Evolutionary conservation across 2,329 filamentous ascomycete species (phyloP).

Genomic region (Penicillium freii): DNA sequence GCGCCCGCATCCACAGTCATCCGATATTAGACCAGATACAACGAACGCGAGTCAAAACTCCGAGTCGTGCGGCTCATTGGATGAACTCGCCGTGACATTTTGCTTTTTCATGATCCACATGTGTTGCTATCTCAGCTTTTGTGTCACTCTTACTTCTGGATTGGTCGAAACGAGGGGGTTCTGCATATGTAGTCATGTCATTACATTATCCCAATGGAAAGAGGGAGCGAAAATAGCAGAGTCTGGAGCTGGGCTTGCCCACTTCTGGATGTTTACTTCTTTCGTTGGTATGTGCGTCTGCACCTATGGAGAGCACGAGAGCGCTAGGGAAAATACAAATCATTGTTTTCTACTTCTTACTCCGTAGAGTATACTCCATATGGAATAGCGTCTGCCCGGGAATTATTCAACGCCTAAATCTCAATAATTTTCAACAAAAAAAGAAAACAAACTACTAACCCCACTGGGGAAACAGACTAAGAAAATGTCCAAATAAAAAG

Average conservation of each 20-base stretch:
- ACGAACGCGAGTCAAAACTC: background rate
- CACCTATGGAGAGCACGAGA: background rate
- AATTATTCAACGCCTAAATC: conserved; percentile 1
- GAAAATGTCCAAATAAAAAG: background rate
- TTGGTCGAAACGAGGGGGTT: background rate
- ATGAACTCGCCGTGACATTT: background rate
- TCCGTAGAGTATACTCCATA: background rate
- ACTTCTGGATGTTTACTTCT: background rate
- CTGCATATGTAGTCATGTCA: background rate
- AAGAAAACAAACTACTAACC: background rate
- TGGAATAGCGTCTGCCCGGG: background rate
- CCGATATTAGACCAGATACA: background rate
- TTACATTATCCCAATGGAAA: background rate
- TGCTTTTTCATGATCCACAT: background rate
- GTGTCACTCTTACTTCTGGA: background rate
- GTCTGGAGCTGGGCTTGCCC: background rate
- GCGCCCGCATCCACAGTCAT: background rate
- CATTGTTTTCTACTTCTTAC: background rate
- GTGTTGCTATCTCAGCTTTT: background rate
- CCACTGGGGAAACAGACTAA: background rate
- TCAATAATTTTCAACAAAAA: background rate
- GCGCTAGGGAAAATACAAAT: background rate
- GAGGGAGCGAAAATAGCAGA: background rate
- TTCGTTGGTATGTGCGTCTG: background rate
- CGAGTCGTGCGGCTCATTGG: background rate